Base-by-base conservation (phyloP, 148 eudicot species). In the Persicaria maculosa region DNA sequence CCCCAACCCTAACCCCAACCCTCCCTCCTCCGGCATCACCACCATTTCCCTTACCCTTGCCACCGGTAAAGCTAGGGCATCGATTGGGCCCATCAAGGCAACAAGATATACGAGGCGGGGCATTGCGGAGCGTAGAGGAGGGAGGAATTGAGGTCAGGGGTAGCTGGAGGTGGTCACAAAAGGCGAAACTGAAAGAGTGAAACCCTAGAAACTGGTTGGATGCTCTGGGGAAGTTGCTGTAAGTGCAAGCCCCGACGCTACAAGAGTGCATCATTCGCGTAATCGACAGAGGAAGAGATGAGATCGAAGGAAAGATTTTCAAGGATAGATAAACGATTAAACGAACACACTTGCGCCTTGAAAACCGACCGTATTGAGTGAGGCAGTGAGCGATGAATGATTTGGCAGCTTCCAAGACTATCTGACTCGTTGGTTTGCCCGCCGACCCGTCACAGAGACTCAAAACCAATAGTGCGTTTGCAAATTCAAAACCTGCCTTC, bases 261-360 rank as follows among this genome's bases (percentile, higher is more conserved):
- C 89, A 84, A 17, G 84, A 83, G 65, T 86, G 90, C 96, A 89
- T 88, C 73, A 71, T 71, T 71, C 70, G 16, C 8, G 70, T 5
- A 12, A 14, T 65, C 70, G 45, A 5, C 6, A 57, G 58, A 31
- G 40, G 40, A 31, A 31, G 40, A 31, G 40, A 31, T 31, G 40
- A 31, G 40, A 31, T 31, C 15, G 22, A 54, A 48, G 52, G 9
- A 48, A 8, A 31, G 40, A 31, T 31, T 2, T 31, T 31, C 2
- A 31, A 31, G 40, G 40, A 31, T 31, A 2, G 40, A 31, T 31
- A 31, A 22, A 22, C 40, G 0, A 31, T 31, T 31, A 31, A 31
- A 31, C 40, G 40, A 31, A 31, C 40, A 31, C 40, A 31, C 40
- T 31, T 31, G 40, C 25, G 25, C 3, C 40, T 31, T 31, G 40